Conservation (phyloP, 805 yeast genomes). For the Metschnikowia kofuensis region DNA sequence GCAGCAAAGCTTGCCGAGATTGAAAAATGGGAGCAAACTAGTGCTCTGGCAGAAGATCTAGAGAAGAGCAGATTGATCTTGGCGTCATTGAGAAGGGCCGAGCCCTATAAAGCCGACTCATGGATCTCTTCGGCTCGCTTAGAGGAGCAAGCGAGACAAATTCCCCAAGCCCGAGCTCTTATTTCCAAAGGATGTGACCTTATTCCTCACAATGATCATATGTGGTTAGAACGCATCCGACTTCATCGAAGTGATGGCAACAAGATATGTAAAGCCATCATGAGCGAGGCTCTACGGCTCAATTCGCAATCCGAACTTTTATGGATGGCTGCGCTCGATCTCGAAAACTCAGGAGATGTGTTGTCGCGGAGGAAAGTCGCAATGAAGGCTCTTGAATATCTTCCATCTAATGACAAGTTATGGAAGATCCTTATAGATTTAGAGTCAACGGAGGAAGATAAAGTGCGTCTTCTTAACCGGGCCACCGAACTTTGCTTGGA, state of each 20-base stretch:
- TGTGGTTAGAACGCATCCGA: conserved; percentile 81
- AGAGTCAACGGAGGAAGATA: conserved; percentile 53
- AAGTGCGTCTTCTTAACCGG: conserved; percentile 51
- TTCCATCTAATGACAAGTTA: conserved; percentile 55
- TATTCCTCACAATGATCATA: conserved; percentile 63
- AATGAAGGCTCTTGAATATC: conserved; percentile 65
- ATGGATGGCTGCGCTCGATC: conserved; percentile 70
- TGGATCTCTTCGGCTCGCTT: conserved; percentile 87
- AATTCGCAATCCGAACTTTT: conserved; percentile 56
- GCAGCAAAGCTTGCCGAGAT: conserved; percentile 11
- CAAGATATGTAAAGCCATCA: conserved; percentile 53
- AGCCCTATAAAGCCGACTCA: conserved; percentile 69
- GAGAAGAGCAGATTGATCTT: conserved; percentile 58
- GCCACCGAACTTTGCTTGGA: conserved; percentile 70
- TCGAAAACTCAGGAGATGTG: conserved; percentile 52
- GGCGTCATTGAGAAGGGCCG: conserved; percentile 63
- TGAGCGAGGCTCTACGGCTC: conserved; percentile 60
- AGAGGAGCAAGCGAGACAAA: conserved; percentile 63
- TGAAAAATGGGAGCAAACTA: conserved; percentile 13
- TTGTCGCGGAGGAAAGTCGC: conserved; percentile 54
- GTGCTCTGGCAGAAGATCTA: conserved; percentile 8
- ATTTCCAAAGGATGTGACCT: conserved; percentile 72
- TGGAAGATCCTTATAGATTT: conserved; percentile 67
- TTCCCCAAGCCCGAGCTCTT: conserved; percentile 52
- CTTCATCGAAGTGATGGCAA: conserved; percentile 46